Evolutionary conservation across 768 basidiomycete genomes (phyloP).

Genomic region (Boletellus emodensis): DNA sequence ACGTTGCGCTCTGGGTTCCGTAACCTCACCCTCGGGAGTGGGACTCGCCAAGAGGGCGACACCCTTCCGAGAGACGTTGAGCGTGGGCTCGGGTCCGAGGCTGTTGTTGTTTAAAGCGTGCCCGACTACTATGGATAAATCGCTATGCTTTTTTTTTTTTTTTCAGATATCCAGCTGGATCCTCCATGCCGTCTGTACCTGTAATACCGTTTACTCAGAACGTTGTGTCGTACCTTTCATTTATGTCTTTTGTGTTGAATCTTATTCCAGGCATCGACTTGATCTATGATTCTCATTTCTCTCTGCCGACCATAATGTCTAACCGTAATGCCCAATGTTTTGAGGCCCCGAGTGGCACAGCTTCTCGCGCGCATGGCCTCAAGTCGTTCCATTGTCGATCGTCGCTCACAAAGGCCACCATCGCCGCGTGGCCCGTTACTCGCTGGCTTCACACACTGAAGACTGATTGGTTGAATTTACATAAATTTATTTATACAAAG

Average conservation of each 20-base stretch:
- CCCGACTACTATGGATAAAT: not conserved
- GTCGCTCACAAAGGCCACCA: too few species aligned
- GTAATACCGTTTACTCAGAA: not conserved
- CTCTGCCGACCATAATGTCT: too few species aligned
- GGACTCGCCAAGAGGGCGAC: constrained; percentile 18
- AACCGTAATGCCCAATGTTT: too few species aligned
- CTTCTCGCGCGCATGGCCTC: too few species aligned
- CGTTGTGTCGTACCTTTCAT: not conserved
- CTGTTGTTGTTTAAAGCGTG: constrained; percentile 8
- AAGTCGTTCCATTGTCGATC: too few species aligned
- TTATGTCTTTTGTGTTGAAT: not conserved
- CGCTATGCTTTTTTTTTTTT: not conserved
- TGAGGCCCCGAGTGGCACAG: too few species aligned
- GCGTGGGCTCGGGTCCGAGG: constrained; percentile 16
- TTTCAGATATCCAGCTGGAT: not conserved
- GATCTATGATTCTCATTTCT: not conserved
- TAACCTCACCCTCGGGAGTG: constrained; percentile 16
- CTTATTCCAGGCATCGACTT: too few species aligned
- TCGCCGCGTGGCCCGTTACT: too few species aligned
- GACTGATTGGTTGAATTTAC: too few species aligned
- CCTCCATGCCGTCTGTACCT: not conserved
- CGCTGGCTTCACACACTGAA: too few species aligned
- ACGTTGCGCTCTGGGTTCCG: constrained; percentile 27
- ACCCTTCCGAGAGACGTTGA: constrained; percentile 30
- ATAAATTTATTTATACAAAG: too few species aligned